These are phyloP conservation scores for Alternaria viburni DNA, from an alignment of 2,329 filamentous ascomycete genomes.

Conservation along the genomic window DNA sequence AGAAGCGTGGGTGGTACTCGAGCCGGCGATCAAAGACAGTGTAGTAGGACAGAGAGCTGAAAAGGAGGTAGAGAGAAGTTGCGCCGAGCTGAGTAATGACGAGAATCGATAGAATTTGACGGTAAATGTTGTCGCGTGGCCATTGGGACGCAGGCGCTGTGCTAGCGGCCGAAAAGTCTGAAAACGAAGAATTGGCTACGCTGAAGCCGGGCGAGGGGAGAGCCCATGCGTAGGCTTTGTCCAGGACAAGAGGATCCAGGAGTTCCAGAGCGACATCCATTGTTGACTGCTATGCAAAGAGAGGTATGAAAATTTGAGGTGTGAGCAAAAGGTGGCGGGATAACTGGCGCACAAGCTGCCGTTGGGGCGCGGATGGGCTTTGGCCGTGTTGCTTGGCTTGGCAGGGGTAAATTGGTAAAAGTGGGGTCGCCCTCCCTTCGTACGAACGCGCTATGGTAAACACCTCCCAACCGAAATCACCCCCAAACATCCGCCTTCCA, in stretches of 20 bases:
- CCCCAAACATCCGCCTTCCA: constrained; percentile 64
- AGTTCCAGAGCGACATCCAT: constrained; percentile 13
- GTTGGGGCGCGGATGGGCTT: constrained; percentile 1
- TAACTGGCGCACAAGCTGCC: constrained; percentile 5
- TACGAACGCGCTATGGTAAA: neutral
- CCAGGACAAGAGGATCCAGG: constrained; percentile 12
- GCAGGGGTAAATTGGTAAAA: constrained; percentile 8
- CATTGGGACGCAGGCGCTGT: constrained; percentile 5
- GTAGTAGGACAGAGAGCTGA: constrained; percentile 10
- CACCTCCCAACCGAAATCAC: constrained; percentile 20
- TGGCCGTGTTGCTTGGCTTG: constrained; percentile 7
- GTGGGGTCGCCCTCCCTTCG: neutral
- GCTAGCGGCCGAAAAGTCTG: neutral
- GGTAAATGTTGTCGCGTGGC: constrained; percentile 13
- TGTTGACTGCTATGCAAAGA: constrained; percentile 5
- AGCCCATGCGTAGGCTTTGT: constrained; percentile 13
- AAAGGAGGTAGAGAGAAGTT: constrained; percentile 8
- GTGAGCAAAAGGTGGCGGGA: constrained; percentile 3
- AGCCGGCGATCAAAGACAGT: constrained; percentile 8
- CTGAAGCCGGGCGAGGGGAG: neutral
- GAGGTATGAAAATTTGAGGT: constrained; percentile 5
- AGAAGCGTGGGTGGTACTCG: constrained; percentile 11
- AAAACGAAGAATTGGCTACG: constrained; percentile 2
- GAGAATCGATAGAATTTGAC: constrained; percentile 9
- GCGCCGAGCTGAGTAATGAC: constrained; percentile 8